Evolutionary conservation across 2,329 filamentous ascomycete genomes (phyloP).

Genomic region (Aspergillus calidoustus): DNA sequence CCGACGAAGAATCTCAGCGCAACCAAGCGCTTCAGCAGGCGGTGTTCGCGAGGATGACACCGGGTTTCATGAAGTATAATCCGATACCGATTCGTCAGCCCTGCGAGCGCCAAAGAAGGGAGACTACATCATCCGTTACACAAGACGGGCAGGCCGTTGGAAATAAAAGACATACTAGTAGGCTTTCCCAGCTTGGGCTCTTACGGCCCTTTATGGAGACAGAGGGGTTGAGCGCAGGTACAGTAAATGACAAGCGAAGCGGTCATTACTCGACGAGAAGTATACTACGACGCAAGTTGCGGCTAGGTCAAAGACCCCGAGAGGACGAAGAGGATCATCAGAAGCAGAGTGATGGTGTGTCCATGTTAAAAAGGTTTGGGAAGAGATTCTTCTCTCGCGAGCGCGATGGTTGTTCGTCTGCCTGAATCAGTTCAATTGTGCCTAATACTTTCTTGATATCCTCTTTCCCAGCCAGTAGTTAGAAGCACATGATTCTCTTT

Average conservation of each 20-base stretch:
- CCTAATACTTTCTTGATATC: background rate
- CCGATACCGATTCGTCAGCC: background rate
- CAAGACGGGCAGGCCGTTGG: background rate
- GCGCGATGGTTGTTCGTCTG: background rate
- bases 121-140: background rate
- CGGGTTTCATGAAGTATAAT: slow-evolving; percentile 15
- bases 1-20: slow-evolving; percentile 27
- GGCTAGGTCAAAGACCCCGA: background rate
- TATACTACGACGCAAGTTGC: background rate
- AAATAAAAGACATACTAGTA: background rate
- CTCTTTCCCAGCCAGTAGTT: background rate
- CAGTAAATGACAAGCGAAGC: background rate
- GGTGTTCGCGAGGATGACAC: slow-evolving; percentile 32
- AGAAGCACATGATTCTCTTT: background rate
- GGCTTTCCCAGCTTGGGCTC: background rate
- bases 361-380: background rate
- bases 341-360: background rate
- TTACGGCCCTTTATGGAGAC: background rate
- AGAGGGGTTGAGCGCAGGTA: background rate
- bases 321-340: background rate
- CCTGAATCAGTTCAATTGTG: background rate
- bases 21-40: slow-evolving; percentile 28
- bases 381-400: background rate
- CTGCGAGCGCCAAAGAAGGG: background rate
- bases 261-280: background rate